These are phyloP conservation scores for Tulasnella sp. DNA, from an alignment of 768 basidiomycete species.

Conservation along the genomic window DNA sequence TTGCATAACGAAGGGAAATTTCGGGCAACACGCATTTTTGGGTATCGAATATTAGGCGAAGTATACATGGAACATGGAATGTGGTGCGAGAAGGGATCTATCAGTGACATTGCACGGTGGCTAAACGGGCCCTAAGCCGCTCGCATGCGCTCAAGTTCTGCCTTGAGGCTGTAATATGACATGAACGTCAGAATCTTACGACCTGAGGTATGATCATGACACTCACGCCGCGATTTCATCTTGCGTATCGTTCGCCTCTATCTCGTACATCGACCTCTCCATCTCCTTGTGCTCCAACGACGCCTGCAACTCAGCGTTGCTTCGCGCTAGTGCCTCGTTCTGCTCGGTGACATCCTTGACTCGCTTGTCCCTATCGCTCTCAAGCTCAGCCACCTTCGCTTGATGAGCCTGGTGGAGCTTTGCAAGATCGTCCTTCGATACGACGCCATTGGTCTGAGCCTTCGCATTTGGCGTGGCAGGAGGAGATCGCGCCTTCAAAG, in stretches of 20 bases:
- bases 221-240: slow-evolving; percentile 61
- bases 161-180: background rate
- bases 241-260: slow-evolving; percentile 64
- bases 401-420: slow-evolving; percentile 77
- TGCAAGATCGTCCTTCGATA: slow-evolving; percentile 68
- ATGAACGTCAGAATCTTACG: background rate
- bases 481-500: slow-evolving; percentile 34
- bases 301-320: slow-evolving; percentile 42
- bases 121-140: too few species aligned
- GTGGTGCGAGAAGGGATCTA: too few species aligned
- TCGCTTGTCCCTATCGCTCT: slow-evolving; percentile 53
- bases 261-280: slow-evolving; percentile 72
- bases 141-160: slow-evolving; percentile 8
- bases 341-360: slow-evolving; percentile 44
- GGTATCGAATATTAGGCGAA: too few species aligned
- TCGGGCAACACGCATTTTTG: too few species aligned
- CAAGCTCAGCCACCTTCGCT: slow-evolving; percentile 61
- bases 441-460: slow-evolving; percentile 32
- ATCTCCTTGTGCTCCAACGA: slow-evolving; percentile 59
- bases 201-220: background rate
- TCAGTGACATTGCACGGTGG: too few species aligned
- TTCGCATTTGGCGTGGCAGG: slow-evolving; percentile 29
- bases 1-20: too few species aligned
- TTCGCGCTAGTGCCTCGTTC: slow-evolving; percentile 39
- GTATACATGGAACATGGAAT: too few species aligned